These are phyloP conservation scores for Micromonas pusilla DNA, from an alignment of 139 green algal species.

Conservation along the genomic window DNA sequence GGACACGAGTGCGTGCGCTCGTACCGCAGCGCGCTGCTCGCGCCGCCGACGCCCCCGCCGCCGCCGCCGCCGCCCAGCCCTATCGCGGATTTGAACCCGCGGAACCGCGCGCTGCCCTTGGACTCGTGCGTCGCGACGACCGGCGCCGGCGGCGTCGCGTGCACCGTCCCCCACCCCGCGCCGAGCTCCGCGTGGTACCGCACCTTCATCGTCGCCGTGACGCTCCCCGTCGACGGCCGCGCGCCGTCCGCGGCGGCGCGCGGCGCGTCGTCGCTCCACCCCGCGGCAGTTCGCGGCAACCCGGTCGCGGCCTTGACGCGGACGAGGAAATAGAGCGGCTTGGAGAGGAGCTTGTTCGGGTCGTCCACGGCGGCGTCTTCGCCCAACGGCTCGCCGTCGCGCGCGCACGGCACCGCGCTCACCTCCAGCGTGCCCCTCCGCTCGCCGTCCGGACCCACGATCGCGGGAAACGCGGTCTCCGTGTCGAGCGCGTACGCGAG, in stretches of 20 bases:
- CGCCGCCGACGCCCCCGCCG: not conserved
- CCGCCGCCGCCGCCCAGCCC: too few species aligned
- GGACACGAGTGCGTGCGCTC: not conserved
- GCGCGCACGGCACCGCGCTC: not conserved
- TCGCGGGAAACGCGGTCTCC: not conserved
- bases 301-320: not conserved
- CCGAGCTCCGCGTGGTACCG: not conserved
- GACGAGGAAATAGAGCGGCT: not conserved
- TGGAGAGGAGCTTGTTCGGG: not conserved
- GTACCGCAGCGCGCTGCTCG: not conserved
- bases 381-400: not conserved
- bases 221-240: not conserved
- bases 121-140: not conserved
- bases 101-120: not conserved
- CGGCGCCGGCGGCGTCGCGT: not conserved
- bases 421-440: not conserved
- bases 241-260: not conserved
- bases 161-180: not conserved
- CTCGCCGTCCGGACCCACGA: not conserved
- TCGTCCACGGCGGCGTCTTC: not conserved
- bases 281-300: not conserved
- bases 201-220: not conserved
- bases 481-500: not conserved
- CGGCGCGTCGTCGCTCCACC: too few species aligned
- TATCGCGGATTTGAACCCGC: not conserved